Evolutionary conservation across 805 yeast species (phyloP).

Genomic region (Metschnikowia aberdeeniae): DNA sequence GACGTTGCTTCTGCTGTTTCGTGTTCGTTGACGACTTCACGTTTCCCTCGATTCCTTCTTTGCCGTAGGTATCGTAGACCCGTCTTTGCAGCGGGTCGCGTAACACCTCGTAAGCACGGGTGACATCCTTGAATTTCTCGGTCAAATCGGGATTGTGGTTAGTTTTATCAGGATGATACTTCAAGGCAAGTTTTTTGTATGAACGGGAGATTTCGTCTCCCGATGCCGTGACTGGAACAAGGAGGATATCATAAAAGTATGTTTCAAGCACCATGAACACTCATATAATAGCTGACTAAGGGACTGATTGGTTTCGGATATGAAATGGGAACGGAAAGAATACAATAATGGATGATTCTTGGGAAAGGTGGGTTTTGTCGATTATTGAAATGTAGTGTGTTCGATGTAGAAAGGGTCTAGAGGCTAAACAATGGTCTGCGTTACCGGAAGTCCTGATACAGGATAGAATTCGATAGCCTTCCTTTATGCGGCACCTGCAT

Average conservation of each 20-base stretch:
- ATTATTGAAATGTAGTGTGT: background rate
- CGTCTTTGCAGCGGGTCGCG: constrained; percentile 42
- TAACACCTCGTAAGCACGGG: constrained; percentile 64
- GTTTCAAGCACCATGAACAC: constrained; percentile 21
- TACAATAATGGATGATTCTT: background rate
- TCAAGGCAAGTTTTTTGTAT: constrained; percentile 39
- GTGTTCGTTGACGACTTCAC: constrained; percentile 7
- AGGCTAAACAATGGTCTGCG: constrained; percentile 2
- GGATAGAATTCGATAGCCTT: constrained; percentile 15
- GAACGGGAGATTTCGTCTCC: constrained; percentile 40
- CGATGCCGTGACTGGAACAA: constrained; percentile 30
- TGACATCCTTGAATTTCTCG: constrained; percentile 55
- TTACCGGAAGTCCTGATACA: constrained; percentile 6
- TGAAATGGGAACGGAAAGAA: background rate
- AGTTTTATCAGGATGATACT: constrained; percentile 66
- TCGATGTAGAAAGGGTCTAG: background rate
- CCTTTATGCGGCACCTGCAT: constrained; percentile 10
- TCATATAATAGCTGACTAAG: background rate
- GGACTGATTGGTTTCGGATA: too few species aligned
- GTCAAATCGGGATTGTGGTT: constrained; percentile 47
- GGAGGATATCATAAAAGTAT: constrained; percentile 33
- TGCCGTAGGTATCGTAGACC: constrained; percentile 53
- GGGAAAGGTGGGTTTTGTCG: background rate
- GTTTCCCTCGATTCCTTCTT: constrained; percentile 37
- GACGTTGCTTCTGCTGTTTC: constrained; percentile 3